These are phyloP conservation scores for Xylaria sp. DNA, from an alignment of 2,329 filamentous ascomycete species.

Conservation along the genomic window DNA sequence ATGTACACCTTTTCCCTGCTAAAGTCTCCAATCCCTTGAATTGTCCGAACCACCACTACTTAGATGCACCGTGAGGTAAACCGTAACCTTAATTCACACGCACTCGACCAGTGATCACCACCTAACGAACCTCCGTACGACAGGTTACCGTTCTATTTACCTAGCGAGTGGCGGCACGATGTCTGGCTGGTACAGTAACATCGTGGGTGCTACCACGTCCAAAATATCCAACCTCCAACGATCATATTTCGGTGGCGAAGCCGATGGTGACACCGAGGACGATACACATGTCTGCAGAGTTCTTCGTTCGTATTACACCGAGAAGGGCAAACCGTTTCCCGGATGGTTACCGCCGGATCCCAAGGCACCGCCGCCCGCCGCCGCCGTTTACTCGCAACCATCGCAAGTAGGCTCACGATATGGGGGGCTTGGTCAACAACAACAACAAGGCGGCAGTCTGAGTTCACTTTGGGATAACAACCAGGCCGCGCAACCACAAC, in stretches of 20 bases:
- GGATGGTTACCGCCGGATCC: constrained; percentile 89
- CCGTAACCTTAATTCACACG: background rate
- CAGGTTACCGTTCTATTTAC: background rate
- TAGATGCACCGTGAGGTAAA: background rate
- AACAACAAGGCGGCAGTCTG: constrained; percentile 46
- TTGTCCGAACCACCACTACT: background rate
- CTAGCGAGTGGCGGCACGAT: constrained; percentile 50
- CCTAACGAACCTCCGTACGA: background rate
- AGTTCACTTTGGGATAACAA: constrained; percentile 65
- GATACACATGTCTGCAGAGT: constrained; percentile 95
- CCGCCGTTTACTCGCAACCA: constrained; percentile 59
- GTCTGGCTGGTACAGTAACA: constrained; percentile 82
- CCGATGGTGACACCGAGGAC: constrained; percentile 79
- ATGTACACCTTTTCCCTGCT: background rate
- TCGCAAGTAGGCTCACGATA: constrained; percentile 59
- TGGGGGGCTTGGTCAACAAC: constrained; percentile 51
- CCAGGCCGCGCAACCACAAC: constrained; percentile 43
- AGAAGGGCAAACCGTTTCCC: constrained; percentile 82
- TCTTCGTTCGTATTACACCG: constrained; percentile 88
- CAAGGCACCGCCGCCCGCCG: constrained; percentile 67
- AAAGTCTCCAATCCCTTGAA: background rate
- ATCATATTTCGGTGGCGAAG: constrained; percentile 69
- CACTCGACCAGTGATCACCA: background rate
- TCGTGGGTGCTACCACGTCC: constrained; percentile 68
- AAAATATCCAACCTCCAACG: constrained; percentile 70